Conservation (phyloP, 1,284 basidiomycete genomes). For the Leccinum griseonigrum region DNA sequence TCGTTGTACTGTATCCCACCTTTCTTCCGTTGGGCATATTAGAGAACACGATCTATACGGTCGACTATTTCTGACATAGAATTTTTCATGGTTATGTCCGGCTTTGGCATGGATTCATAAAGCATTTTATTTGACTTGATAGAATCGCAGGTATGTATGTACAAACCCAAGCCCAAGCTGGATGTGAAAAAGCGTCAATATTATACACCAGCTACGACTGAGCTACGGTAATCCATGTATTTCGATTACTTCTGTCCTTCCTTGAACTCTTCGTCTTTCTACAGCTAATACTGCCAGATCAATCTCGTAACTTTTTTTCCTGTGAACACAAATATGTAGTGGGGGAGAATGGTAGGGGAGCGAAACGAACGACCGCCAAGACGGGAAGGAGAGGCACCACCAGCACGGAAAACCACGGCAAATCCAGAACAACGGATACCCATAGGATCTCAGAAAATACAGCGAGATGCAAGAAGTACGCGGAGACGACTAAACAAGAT, state of each 20-base stretch:
- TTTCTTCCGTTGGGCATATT: background rate
- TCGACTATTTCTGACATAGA: background rate
- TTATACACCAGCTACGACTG: constrained; percentile 28
- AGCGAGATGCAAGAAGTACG: constrained; percentile 23
- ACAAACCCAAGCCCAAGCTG: background rate
- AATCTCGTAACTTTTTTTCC: constrained; percentile 24
- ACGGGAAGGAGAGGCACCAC: constrained; percentile 9
- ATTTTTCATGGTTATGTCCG: background rate
- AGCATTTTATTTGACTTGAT: background rate
- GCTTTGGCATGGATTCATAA: background rate
- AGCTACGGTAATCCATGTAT: constrained; percentile 26
- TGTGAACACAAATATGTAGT: constrained; percentile 25
- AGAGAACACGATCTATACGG: background rate
- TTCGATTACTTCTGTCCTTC: constrained; percentile 34
- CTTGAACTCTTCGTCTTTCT: constrained; percentile 22
- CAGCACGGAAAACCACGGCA: constrained; percentile 18
- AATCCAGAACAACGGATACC: constrained; percentile 20
- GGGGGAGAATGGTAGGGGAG: constrained; percentile 3
- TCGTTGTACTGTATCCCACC: background rate
- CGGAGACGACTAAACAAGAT: constrained; percentile 32
- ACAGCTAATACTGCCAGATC: constrained; percentile 31
- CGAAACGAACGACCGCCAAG: constrained; percentile 13
- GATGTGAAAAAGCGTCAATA: constrained; percentile 19
- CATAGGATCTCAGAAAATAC: constrained; percentile 26
- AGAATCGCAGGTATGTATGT: background rate